Evolutionary conservation across 208 protist genomes (phyloP).

Genomic region (Acanthamoeba royreba): DNA sequence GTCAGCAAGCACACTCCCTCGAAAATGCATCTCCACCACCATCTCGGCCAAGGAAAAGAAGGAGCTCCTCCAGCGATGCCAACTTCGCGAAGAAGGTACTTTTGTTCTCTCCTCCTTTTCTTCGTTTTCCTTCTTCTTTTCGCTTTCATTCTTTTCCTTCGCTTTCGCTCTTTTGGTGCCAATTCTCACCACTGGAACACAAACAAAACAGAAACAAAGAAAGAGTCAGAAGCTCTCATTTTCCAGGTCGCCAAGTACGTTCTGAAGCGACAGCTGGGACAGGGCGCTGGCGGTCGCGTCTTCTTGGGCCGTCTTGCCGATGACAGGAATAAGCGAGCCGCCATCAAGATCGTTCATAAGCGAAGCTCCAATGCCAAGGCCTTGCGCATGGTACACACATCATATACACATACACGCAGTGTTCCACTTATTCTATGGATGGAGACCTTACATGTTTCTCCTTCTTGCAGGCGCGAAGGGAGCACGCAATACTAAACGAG

Average conservation of each 20-base stretch:
- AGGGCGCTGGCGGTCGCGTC: slow-evolving; percentile 30
- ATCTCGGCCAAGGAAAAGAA: slow-evolving; percentile 26
- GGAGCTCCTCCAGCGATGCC: background rate
- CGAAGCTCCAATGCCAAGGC: slow-evolving; percentile 43
- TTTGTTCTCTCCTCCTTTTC: background rate
- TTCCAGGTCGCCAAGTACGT: slow-evolving; percentile 25
- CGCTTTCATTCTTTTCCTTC: background rate
- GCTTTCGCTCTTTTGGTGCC: background rate
- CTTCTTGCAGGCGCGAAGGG: slow-evolving; percentile 35
- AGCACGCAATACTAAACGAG: slow-evolving; percentile 51
- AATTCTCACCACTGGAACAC: background rate
- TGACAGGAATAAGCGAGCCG: background rate
- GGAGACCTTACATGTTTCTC: background rate
- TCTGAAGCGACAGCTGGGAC: slow-evolving; percentile 25
- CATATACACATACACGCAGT: background rate
- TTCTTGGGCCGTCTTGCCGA: background rate
- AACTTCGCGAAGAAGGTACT: slow-evolving; percentile 20
- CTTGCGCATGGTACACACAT: background rate
- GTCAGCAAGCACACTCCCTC: background rate
- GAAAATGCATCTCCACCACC: slow-evolving; percentile 32
- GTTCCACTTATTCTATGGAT: no score
- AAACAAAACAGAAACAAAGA: slow-evolving; percentile 5
- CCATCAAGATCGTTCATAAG: slow-evolving; percentile 44
- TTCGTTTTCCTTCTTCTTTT: background rate
- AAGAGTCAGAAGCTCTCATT: slow-evolving; percentile 2